phyloP scores from a whole-genome alignment of 331 rosid genomes.

The Acacia pycnantha region DNA sequence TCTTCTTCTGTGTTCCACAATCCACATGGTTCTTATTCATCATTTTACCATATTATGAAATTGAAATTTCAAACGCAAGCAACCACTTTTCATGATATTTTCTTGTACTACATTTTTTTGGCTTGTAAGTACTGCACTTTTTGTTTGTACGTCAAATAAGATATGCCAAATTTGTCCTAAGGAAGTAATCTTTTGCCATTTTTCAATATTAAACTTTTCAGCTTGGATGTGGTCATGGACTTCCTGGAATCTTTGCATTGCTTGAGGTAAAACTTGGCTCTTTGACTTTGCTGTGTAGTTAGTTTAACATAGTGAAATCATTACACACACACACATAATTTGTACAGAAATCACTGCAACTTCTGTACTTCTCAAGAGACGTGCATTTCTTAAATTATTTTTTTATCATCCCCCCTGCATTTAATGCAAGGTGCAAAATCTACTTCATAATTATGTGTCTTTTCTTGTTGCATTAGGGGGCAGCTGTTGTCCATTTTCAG shows the following conservation, averaged over 20 bases:
- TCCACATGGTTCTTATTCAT: not conserved
- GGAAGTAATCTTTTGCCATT: not conserved
- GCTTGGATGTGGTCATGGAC: slow-evolving; percentile 98
- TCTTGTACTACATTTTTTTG: not conserved
- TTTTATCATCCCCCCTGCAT: not conserved
- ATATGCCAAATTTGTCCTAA: not conserved
- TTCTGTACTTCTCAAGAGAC: not conserved
- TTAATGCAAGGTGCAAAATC: not conserved
- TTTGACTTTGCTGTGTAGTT: slow-evolving; percentile 11
- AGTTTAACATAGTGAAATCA: not conserved
- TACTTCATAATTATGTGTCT: slow-evolving; percentile 4
- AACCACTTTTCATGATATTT: not conserved
- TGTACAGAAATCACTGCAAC: not conserved
- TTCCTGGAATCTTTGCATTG: slow-evolving; percentile 87
- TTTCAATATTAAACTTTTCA: slow-evolving; percentile 45
- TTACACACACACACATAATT: not conserved
- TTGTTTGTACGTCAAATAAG: not conserved
- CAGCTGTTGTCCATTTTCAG: slow-evolving; percentile 82
- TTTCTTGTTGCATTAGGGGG: slow-evolving; percentile 53
- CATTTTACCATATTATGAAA: not conserved
- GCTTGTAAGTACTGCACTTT: not conserved
- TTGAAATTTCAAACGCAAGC: not conserved
- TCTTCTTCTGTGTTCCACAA: not conserved
- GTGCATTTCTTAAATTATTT: not conserved
- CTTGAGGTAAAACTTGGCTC: slow-evolving; percentile 55